Percentiles rank a stretch among this genome's conserved stretches.
These are phyloP conservation scores for Chlorella sp. DNA, from an alignment of 139 green algal species.

Conservation along the genomic window DNA sequence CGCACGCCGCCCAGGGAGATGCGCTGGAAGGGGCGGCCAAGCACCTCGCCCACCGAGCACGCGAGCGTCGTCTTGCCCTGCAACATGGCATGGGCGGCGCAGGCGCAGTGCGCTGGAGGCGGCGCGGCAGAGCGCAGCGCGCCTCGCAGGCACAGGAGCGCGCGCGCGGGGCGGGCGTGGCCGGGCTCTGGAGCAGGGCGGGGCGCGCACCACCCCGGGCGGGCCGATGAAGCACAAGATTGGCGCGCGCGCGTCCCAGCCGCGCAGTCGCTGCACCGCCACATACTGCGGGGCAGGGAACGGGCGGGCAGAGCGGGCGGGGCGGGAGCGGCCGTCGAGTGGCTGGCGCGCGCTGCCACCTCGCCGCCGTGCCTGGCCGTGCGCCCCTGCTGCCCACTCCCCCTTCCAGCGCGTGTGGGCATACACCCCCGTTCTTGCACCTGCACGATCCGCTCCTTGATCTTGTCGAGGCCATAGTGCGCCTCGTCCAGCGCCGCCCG, in stretches of 20 bases:
- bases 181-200: too few relatives aligned
- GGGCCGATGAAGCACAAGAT: constrained; percentile 96
- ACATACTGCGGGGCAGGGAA: constrained; percentile 79
- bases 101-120: too few relatives aligned
- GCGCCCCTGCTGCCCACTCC: too few relatives aligned
- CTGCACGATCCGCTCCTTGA: constrained; percentile 94
- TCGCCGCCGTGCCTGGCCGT: too few relatives aligned
- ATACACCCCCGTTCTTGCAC: neutral
- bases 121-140: too few relatives aligned
- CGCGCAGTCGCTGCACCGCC: constrained; percentile 81
- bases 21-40: constrained; percentile 87
- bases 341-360: too few relatives aligned
- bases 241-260: constrained; percentile 79
- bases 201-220: constrained; percentile 91
- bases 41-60: too few relatives aligned
- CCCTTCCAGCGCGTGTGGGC: too few relatives aligned
- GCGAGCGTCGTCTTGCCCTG: too few relatives aligned
- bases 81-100: too few relatives aligned
- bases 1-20: constrained; percentile 92
- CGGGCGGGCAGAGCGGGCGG: neutral
- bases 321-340: neutral
- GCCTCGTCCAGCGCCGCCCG: constrained; percentile 83
- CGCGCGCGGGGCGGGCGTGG: too few relatives aligned
- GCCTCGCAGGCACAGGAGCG: too few relatives aligned
- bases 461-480: constrained; percentile 93